Conservation (phyloP, 2,329 filamentous ascomycete genomes). For the Paramyrothecium sp. region DNA sequence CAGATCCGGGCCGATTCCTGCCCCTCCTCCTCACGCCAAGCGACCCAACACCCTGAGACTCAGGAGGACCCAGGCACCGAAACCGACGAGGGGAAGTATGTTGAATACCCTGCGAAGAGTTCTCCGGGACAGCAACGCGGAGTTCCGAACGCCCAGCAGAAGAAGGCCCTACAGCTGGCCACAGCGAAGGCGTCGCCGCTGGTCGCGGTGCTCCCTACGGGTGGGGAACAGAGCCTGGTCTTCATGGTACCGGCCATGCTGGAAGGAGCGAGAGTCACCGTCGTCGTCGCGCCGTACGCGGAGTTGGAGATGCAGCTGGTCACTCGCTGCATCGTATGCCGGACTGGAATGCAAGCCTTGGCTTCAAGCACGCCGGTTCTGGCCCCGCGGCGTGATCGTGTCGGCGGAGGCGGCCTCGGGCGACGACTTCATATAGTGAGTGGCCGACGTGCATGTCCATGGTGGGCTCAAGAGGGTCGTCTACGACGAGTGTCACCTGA, state of each 20-base stretch:
- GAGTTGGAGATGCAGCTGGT: background rate
- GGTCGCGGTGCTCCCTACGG: background rate
- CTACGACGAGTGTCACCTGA: background rate
- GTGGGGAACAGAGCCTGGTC: background rate
- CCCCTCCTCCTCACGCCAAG: too few species aligned
- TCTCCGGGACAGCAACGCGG: too few species aligned
- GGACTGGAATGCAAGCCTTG: background rate
- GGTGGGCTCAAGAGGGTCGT: background rate
- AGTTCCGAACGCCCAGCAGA: background rate
- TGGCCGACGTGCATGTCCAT: background rate
- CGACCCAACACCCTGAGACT: background rate
- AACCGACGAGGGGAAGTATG: background rate
- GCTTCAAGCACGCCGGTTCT: background rate
- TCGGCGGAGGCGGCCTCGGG: background rate
- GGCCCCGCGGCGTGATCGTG: background rate
- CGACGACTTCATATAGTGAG: background rate
- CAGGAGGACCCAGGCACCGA: background rate
- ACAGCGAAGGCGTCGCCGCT: background rate
- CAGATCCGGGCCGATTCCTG: too few species aligned
- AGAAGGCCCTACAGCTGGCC: background rate
- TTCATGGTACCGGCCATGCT: background rate
- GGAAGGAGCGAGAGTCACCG: background rate
- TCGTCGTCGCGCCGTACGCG: background rate
- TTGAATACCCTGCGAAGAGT: background rate
- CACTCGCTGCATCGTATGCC: background rate